phyloP scores from a whole-genome alignment of 192 early-diverging fungal species.

The Coemansia sp. region DNA sequence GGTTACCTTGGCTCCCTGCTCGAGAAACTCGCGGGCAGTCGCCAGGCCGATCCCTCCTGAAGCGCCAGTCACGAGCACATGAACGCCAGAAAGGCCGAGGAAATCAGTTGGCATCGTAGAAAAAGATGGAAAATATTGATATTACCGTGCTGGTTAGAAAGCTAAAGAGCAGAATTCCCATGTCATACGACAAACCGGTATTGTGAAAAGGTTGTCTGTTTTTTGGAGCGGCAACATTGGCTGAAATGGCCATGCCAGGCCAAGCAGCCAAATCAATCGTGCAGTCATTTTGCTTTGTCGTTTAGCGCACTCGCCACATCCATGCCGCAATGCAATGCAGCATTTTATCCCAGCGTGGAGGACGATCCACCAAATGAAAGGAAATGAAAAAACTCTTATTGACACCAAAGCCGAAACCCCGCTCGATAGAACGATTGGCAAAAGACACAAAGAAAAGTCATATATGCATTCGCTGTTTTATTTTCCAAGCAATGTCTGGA shows the following conservation, averaged over 20 bases:
- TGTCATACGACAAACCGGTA: background rate
- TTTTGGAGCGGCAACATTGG: no score
- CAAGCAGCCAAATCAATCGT: no score
- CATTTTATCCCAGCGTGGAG: background rate
- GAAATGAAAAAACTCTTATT: background rate
- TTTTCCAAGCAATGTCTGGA: background rate
- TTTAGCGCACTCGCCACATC: background rate
- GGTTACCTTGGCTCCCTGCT: constrained; percentile 51
- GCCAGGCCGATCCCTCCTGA: constrained; percentile 57
- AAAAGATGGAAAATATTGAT: background rate
- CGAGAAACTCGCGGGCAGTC: constrained; percentile 46
- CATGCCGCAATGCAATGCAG: background rate
- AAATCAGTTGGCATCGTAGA: constrained; percentile 14
- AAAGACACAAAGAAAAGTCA: background rate
- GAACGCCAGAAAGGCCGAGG: constrained; percentile 36
- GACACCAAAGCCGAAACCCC: no score
- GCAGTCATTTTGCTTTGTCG: background rate
- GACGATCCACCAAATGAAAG: background rate
- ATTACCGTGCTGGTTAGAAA: background rate
- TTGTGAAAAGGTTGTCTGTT: background rate
- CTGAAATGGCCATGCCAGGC: no score
- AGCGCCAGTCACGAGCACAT: constrained; percentile 60
- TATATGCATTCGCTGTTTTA: background rate
- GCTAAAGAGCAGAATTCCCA: background rate
- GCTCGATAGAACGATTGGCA: background rate